These are phyloP conservation scores for Capsella rubella DNA, from an alignment of 441 rosid species.

Conservation along the genomic window DNA sequence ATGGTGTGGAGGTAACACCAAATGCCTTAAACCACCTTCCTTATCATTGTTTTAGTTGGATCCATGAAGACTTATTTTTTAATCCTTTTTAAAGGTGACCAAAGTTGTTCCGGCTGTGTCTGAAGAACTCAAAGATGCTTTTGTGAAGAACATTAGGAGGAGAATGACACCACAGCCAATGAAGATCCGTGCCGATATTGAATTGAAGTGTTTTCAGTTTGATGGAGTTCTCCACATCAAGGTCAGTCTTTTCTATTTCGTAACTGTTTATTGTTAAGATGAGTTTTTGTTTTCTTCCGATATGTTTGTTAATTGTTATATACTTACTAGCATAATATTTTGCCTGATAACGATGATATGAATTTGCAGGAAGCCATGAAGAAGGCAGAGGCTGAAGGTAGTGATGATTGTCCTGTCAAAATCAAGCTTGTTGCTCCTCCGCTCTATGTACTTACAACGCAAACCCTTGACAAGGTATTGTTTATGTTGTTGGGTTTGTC, in stretches of 20 bases:
- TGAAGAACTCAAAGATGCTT: constrained; percentile 83
- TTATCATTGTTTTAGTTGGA: neutral
- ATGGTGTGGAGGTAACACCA: constrained; percentile 82
- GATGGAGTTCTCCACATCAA: constrained; percentile 97
- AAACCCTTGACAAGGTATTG: constrained; percentile 91
- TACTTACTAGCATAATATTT: neutral
- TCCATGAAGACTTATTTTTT: neutral
- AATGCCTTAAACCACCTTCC: neutral
- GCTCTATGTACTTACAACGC: constrained; percentile 92
- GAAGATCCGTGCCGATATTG: constrained; percentile 96
- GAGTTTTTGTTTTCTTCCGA: neutral
- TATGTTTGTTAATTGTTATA: neutral
- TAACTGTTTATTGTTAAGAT: neutral
- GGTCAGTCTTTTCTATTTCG: constrained; percentile 45
- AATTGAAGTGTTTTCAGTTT: constrained; percentile 95
- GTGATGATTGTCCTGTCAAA: constrained; percentile 87
- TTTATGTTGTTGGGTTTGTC: constrained; percentile 3
- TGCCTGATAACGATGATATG: neutral
- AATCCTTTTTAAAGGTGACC: constrained; percentile 54
- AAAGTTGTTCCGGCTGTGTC: constrained; percentile 84
- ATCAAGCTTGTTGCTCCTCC: constrained; percentile 97
- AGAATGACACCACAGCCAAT: constrained; percentile 97
- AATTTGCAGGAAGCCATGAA: constrained; percentile 83
- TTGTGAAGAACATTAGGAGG: constrained; percentile 84
- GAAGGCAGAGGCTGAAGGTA: constrained; percentile 96